Evolutionary conservation across 768 basidiomycete genomes (phyloP).

Genomic region (Rossbeevera mucosa): DNA sequence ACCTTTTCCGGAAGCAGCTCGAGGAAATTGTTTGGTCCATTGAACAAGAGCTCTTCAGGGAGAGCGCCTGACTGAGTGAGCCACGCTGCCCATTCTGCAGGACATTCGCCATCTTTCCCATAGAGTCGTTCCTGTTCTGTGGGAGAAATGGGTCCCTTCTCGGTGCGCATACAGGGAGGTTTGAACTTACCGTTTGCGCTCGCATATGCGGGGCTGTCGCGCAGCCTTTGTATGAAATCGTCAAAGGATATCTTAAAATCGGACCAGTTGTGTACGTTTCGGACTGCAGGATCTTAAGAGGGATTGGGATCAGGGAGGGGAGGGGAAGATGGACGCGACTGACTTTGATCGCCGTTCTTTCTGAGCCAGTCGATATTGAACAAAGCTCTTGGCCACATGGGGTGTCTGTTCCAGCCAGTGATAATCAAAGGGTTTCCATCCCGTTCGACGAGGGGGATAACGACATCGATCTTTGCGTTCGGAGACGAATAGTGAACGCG

Average conservation of each 20-base stretch:
- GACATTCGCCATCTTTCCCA: slow-evolving; percentile 75
- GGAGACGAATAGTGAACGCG: slow-evolving; percentile 33
- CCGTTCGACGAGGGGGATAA: slow-evolving; percentile 44
- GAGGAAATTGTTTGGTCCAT: slow-evolving; percentile 54
- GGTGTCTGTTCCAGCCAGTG: slow-evolving; percentile 51
- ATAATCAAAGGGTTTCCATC: slow-evolving; percentile 62
- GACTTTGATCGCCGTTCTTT: slow-evolving; percentile 30
- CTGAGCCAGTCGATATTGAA: slow-evolving; percentile 57
- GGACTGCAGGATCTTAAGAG: slow-evolving; percentile 50
- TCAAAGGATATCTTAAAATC: slow-evolving; percentile 50
- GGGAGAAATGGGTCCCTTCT: not conserved
- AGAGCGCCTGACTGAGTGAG: slow-evolving; percentile 44
- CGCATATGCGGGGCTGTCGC: slow-evolving; percentile 32
- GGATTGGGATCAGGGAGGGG: slow-evolving; percentile 5
- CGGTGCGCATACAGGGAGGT: not conserved
- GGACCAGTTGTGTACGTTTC: slow-evolving; percentile 56
- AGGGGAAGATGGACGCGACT: not conserved
- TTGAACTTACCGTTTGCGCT: slow-evolving; percentile 35
- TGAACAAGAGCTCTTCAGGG: slow-evolving; percentile 50
- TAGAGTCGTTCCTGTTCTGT: slow-evolving; percentile 62
- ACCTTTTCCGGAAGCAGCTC: slow-evolving; percentile 52
- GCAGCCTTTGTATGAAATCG: slow-evolving; percentile 50
- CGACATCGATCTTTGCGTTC: slow-evolving; percentile 24
- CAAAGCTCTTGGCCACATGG: slow-evolving; percentile 49
- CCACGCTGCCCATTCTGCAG: slow-evolving; percentile 61